These are phyloP conservation scores for Mycoemilia scoparia DNA, from an alignment of 192 early-diverging fungal species.

Conservation along the genomic window DNA sequence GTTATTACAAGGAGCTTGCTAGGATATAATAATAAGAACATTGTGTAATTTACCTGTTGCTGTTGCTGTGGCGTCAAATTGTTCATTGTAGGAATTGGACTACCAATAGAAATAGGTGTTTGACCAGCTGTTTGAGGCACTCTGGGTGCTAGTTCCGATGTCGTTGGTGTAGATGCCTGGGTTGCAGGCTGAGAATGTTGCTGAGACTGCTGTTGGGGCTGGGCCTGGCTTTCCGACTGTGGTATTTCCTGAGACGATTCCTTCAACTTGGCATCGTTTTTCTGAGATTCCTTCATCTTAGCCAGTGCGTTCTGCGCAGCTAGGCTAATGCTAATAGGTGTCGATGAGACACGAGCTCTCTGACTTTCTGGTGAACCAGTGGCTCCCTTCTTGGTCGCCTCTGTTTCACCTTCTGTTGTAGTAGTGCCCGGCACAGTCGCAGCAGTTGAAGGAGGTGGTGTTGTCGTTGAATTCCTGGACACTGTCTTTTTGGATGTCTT, in stretches of 20 bases:
- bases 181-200: too few relatives aligned
- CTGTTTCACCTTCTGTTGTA: neutral
- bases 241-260: too few relatives aligned
- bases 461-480: neutral
- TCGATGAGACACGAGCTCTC: conserved; percentile 3
- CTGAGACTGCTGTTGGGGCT: too few relatives aligned
- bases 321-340: neutral
- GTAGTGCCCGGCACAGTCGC: neutral
- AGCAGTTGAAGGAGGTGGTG: conserved; percentile 4
- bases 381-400: too few relatives aligned
- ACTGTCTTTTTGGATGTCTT: too few relatives aligned
- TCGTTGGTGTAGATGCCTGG: too few relatives aligned
- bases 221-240: too few relatives aligned
- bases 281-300: neutral
- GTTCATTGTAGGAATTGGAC: conserved; percentile 3
- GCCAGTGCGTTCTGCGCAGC: neutral
- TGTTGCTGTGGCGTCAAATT: conserved; percentile 6
- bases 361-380: conserved; percentile 6
- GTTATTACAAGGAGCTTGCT: neutral
- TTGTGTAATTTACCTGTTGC: too few relatives aligned
- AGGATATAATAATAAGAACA: too few relatives aligned
- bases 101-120: conserved; percentile 7
- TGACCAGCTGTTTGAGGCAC: too few relatives aligned
- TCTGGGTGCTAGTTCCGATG: too few relatives aligned
- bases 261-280: conserved; percentile 11